Percentiles rank a stretch among this genome's conserved stretches.
phyloP scores from a whole-genome alignment of 129 eudicot genomes.

The Centaurea solstitialis region DNA sequence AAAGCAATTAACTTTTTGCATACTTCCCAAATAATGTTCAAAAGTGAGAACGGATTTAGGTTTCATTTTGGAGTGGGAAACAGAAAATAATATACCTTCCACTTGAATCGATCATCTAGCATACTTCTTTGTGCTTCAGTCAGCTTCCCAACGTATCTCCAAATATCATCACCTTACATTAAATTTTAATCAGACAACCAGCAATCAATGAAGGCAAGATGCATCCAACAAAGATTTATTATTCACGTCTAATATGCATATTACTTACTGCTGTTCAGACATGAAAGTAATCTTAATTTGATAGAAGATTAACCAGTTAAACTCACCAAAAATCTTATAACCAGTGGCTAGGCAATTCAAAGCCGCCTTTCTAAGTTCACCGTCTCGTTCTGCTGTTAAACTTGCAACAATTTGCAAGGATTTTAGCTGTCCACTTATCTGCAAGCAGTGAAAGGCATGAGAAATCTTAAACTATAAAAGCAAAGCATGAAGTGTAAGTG shows the following conservation, averaged over 20 bases:
- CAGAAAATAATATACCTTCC: slow-evolving; percentile 55
- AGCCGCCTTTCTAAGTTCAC: slow-evolving; percentile 96
- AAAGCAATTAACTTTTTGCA: neutral
- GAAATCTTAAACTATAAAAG: slow-evolving; percentile 11
- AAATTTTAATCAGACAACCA: slow-evolving; percentile 1
- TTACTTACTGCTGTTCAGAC: neutral
- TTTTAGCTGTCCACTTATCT: slow-evolving; percentile 84
- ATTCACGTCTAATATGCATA: neutral
- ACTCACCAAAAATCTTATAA: slow-evolving; percentile 88
- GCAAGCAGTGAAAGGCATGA: neutral
- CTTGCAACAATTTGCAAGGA: slow-evolving; percentile 93
- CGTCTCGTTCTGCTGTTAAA: slow-evolving; percentile 97
- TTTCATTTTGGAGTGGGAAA: neutral
- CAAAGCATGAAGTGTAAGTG: neutral
- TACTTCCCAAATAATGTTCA: neutral
- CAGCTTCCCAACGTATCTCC: slow-evolving; percentile 94
- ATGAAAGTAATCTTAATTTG: neutral
- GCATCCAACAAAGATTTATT: neutral
- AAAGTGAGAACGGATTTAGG: neutral
- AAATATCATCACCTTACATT: slow-evolving; percentile 81
- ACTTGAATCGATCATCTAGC: slow-evolving; percentile 95
- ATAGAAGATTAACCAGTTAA: neutral
- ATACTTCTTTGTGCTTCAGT: slow-evolving; percentile 97
- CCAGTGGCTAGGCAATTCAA: slow-evolving; percentile 86
- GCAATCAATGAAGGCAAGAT: neutral